Evolutionary conservation across 805 yeast species (phyloP).

Genomic region (Dipodascus albidus): DNA sequence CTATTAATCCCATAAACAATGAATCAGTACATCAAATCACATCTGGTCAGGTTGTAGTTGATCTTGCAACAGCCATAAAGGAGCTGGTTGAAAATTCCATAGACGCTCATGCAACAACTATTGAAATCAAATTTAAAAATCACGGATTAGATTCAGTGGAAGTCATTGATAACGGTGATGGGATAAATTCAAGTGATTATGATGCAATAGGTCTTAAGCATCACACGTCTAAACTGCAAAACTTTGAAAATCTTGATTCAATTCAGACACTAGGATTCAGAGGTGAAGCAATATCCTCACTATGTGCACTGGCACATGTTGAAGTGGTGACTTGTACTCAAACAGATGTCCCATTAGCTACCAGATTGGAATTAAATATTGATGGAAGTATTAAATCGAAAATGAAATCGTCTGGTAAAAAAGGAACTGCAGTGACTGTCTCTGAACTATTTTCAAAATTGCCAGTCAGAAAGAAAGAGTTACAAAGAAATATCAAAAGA

Average conservation of each 20-base stretch:
- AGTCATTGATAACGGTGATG: conserved; percentile 64
- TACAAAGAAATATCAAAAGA: conserved; percentile 51
- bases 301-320: conserved; percentile 38
- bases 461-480: conserved; percentile 76
- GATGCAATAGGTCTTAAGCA: conserved; percentile 34
- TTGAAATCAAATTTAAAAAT: conserved; percentile 58
- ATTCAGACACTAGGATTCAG: conserved; percentile 50
- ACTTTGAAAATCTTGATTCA: conserved; percentile 28
- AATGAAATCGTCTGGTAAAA: conserved; percentile 36
- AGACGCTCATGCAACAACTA: conserved; percentile 61
- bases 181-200: conserved; percentile 43
- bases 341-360: conserved; percentile 43
- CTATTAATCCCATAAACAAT: conserved; percentile 30
- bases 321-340: conserved; percentile 35
- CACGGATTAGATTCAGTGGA: conserved; percentile 67
- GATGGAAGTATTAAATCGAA: conserved; percentile 38
- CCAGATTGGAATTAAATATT: conserved; percentile 39
- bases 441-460: conserved; percentile 49
- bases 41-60: conserved; percentile 88
- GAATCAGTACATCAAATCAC: conserved; percentile 66
- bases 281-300: conserved; percentile 56
- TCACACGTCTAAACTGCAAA: conserved; percentile 43
- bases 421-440: conserved; percentile 60
- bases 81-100: conserved; percentile 80
- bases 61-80: conserved; percentile 64